A percentile compares a stretch with the other conserved stretches of the same genome.
These are phyloP conservation scores for Klebsormidium nitens DNA, from an alignment of 139 green algal species.

Conservation along the genomic window DNA sequence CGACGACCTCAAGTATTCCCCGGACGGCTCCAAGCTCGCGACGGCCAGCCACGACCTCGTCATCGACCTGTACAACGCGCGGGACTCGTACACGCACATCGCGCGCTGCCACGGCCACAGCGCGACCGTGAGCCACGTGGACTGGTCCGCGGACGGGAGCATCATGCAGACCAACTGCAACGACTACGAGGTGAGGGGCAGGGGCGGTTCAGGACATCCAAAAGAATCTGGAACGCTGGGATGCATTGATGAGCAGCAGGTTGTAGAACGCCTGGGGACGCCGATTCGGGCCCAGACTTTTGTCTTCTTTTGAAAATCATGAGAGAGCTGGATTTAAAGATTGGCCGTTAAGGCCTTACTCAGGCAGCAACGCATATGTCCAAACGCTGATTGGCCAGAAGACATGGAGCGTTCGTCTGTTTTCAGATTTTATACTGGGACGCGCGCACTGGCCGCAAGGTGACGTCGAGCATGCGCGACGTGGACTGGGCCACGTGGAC, in stretches of 20 bases:
- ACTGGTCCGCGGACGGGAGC: conserved; percentile 29
- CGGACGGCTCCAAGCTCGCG: conserved; percentile 22
- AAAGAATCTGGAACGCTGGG: conserved; percentile 51
- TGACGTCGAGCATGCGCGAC: conserved; percentile 29
- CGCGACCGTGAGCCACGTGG: conserved; percentile 24
- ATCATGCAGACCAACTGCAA: conserved; percentile 16
- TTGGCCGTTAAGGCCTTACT: no score
- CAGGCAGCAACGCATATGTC: conserved; percentile 56
- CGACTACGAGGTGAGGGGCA: conserved; percentile 31
- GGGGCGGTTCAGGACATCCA: conserved; percentile 14
- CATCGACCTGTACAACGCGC: conserved; percentile 32
- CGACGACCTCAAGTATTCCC: conserved; percentile 33
- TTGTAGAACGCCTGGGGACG: no score
- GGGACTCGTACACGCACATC: conserved; percentile 15
- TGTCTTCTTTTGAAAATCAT: no score
- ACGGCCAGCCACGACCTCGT: conserved; percentile 36
- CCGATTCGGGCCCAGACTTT: no score
- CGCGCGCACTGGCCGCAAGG: conserved; percentile 53
- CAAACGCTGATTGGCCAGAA: conserved; percentile 46
- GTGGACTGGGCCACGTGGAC: conserved; percentile 17
- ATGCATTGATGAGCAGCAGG: no score
- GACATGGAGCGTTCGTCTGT: no score
- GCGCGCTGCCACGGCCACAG: conserved; percentile 35
- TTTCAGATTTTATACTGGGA: conserved; percentile 63
- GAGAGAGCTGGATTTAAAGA: no score